Base-by-base conservation (phyloP, 352 stramenopile genomes). In the Phytophthora nicotianae region DNA sequence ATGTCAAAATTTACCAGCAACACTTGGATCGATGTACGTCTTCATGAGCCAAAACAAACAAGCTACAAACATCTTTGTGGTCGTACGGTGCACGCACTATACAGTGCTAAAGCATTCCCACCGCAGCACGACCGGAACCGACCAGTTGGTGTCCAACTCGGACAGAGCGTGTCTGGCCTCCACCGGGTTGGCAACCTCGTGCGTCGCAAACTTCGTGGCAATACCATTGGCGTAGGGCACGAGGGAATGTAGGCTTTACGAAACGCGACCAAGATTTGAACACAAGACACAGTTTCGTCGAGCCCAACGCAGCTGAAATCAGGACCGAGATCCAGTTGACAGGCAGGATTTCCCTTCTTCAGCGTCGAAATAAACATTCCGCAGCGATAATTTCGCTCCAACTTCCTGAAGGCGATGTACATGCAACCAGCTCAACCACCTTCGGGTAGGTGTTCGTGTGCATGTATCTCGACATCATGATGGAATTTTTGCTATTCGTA, bases 181-280 rank as follows among this genome's bases (percentile, higher is more conserved):
- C 27, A 33, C 24, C 24, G n/a, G n/a, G n/a, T 35, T 35, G 29
- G 29, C 29, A 17, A n/a, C 10, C 32, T 3, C n/a, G 11, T 38
- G 32, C 13, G 16, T 29, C 46, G 40, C 53, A 54, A 64, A 2
- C 7, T 16, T 27, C 14, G n/a, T 49, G 37, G 27, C 45, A 35
- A 58, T 21, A 35, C 27, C 21, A 69, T 69, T 69, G 61, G 61
- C 26, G 35, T 14, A 23, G 50, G 61, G 32, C 61, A 69, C 61
- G 61, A 51, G 52, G 16, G 8, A 21, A 26, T n/a, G 20, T 16
- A 26, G 57, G 47, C 32, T 48, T 21, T 47, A 11, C 50, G 50
- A 43, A 26, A 47, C 19, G 19, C 14, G 1, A 16, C 13, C 10
- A 20, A 27, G 47, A 64, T 65, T 59, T 65, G 61, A 51, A 48